Evolutionary conservation across 352 stramenopile genomes (phyloP).

Genomic region (Phytopythium sindhum): DNA sequence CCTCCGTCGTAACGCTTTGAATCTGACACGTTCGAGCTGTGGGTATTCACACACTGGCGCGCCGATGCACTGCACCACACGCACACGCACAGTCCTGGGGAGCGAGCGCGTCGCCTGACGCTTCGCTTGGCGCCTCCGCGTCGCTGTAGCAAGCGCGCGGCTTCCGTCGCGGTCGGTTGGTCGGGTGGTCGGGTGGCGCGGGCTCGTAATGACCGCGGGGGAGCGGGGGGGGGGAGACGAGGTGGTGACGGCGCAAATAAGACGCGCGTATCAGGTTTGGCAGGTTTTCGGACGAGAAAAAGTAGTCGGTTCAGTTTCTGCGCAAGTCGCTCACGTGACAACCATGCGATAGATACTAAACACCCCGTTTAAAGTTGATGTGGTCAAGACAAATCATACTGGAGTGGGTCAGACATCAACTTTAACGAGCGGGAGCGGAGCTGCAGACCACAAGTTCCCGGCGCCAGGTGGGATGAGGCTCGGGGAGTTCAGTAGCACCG

Average conservation of each 20-base stretch:
- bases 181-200: background rate
- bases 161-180: background rate
- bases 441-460: background rate
- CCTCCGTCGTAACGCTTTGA: too few species aligned
- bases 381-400: background rate
- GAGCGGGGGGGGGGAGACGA: background rate
- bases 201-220: background rate
- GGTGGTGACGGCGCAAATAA: background rate
- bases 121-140: background rate
- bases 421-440: background rate
- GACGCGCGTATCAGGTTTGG: background rate
- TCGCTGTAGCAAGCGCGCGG: too few species aligned
- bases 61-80: too few species aligned
- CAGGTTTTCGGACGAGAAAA: background rate
- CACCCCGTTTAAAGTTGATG: background rate
- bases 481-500: too few species aligned
- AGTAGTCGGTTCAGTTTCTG: conserved; percentile 4
- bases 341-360: conserved; percentile 6
- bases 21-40: too few species aligned
- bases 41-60: too few species aligned
- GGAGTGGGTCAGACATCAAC: background rate
- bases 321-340: background rate
- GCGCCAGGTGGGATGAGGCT: too few species aligned
- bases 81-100: too few species aligned
- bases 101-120: background rate